Evolutionary conservation across 1,139 yeast genomes (phyloP).

Genomic region (Saccharomyces hybrid): DNA sequence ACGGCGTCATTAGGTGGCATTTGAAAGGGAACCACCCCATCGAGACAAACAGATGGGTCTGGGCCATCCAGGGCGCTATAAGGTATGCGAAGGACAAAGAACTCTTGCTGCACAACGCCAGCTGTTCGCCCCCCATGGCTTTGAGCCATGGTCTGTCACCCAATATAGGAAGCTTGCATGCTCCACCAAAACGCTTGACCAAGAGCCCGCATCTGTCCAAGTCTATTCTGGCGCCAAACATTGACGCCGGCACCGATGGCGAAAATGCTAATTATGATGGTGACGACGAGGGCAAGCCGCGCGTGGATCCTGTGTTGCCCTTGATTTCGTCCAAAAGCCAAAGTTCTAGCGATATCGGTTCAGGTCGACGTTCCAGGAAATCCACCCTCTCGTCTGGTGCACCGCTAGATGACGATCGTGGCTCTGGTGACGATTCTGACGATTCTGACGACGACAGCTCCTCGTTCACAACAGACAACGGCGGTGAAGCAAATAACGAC

Average conservation of each 20-base stretch:
- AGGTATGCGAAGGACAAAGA: conserved; percentile 74
- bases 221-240: not conserved
- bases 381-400: not conserved
- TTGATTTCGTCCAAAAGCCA: not conserved
- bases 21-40: conserved; percentile 90
- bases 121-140: conserved; percentile 1
- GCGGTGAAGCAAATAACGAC: conserved; percentile 28
- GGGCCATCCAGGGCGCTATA: conserved; percentile 91
- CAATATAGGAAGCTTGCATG: not conserved
- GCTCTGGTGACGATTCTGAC: conserved; percentile 12
- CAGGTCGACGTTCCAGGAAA: not conserved
- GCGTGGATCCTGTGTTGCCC: not conserved
- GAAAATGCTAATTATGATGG: conserved; percentile 6
- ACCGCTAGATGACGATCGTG: not conserved
- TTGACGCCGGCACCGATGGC: not conserved
- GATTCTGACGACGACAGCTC: conserved; percentile 18
- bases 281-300: conserved; percentile 6
- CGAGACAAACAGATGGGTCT: conserved; percentile 95
- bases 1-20: conserved; percentile 63
- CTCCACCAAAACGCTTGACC: not conserved
- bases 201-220: not conserved
- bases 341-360: not conserved
- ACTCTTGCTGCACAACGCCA: conserved; percentile 26
- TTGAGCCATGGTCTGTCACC: conserved; percentile 1
- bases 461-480: conserved; percentile 20